These are phyloP conservation scores for Salisapilia sapeloensis DNA, from an alignment of 352 stramenopile species.

Conservation along the genomic window DNA sequence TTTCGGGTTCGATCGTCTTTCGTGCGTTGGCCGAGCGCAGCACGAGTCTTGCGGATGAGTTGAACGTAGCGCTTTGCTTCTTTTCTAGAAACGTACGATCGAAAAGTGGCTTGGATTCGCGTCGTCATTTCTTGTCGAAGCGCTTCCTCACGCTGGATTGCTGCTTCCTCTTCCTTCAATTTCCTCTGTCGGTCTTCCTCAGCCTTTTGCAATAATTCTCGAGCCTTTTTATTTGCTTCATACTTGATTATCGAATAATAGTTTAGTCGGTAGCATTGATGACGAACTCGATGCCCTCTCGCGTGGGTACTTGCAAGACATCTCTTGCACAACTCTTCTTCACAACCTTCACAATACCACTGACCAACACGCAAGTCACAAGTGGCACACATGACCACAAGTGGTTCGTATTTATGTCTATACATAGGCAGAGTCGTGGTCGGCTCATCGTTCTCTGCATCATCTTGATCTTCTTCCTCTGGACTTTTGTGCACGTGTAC, in stretches of 20 bases:
- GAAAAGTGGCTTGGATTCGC: constrained; percentile 18
- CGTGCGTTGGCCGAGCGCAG: constrained; percentile 14
- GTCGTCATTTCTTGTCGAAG: constrained; percentile 13
- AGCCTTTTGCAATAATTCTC: constrained; percentile 11
- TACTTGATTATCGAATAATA: constrained; percentile 51
- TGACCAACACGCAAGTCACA: constrained; percentile 35
- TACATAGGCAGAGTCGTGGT: too few relatives aligned
- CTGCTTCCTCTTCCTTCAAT: constrained; percentile 10
- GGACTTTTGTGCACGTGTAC: constrained; percentile 15
- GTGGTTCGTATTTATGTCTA: constrained; percentile 22
- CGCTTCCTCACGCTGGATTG: not conserved
- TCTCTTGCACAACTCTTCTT: constrained; percentile 52
- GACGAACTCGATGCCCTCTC: constrained; percentile 35
- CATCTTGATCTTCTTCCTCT: too few relatives aligned
- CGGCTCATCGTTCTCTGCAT: too few relatives aligned
- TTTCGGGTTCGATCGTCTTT: constrained; percentile 19
- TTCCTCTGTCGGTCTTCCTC: constrained; percentile 3
- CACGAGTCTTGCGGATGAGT: constrained; percentile 27
- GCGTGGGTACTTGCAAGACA: constrained; percentile 33
- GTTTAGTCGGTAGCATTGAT: constrained; percentile 32
- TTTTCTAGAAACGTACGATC: constrained; percentile 13
- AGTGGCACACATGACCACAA: constrained; percentile 53
- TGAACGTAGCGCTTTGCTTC: constrained; percentile 25
- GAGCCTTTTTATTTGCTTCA: constrained; percentile 20
- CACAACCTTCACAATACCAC: constrained; percentile 41